Evolutionary conservation across 2,329 filamentous ascomycete species (phyloP).

Genomic region (Aspergillus bombycis): DNA sequence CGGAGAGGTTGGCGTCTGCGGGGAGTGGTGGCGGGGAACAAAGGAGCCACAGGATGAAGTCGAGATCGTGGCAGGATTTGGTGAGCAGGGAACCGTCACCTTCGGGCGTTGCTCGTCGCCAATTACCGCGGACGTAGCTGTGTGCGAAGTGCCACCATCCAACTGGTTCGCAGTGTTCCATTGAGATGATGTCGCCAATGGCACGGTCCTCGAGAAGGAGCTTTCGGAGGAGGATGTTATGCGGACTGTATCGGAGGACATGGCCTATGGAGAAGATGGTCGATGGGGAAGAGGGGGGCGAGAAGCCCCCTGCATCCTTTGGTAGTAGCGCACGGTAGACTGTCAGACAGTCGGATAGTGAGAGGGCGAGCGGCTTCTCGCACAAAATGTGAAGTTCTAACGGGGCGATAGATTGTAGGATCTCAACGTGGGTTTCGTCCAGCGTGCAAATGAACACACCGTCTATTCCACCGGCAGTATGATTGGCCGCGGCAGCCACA

Average conservation of each 20-base stretch:
- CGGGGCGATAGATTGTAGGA: conserved; percentile 72
- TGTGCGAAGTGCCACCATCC: conserved; percentile 97
- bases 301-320: neutral
- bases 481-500: neutral
- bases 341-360: conserved; percentile 73
- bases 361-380: conserved; percentile 90
- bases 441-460: conserved; percentile 74
- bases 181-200: conserved; percentile 81
- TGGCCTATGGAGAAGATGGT: conserved; percentile 86
- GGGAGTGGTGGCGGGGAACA: conserved; percentile 64
- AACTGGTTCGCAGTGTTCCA: conserved; percentile 92
- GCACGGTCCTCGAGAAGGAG: conserved; percentile 73
- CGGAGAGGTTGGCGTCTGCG: conserved; percentile 14
- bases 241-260: conserved; percentile 88
- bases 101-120: conserved; percentile 76
- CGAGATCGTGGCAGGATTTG: conserved; percentile 96
- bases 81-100: conserved; percentile 81
- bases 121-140: conserved; percentile 89
- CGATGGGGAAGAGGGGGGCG: neutral
- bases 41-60: conserved; percentile 88
- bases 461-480: conserved; percentile 55
- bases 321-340: conserved; percentile 57
- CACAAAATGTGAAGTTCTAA: conserved; percentile 81
- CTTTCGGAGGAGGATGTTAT: conserved; percentile 82
- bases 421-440: conserved; percentile 85